A percentile compares a stretch with the other conserved stretches of the same genome.
These are phyloP conservation scores for Diaporthe aspalathi DNA, from an alignment of 2,329 filamentous ascomycete species.

Conservation along the genomic window DNA sequence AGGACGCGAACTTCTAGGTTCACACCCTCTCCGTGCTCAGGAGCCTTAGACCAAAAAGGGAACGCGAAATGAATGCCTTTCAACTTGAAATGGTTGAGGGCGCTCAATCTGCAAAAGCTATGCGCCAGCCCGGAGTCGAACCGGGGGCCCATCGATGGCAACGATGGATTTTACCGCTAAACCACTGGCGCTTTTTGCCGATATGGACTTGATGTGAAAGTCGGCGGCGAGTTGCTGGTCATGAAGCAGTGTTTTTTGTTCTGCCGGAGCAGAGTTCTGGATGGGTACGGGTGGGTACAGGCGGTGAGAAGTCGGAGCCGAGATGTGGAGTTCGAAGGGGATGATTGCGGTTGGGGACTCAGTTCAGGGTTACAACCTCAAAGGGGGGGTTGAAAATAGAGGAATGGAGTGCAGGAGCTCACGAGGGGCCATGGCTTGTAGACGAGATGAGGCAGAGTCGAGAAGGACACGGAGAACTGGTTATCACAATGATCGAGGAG, in stretches of 20 bases:
- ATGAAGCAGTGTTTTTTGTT: not conserved
- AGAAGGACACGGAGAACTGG: conserved; percentile 4
- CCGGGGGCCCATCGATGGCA: conserved; percentile 34
- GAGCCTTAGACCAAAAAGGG: not conserved
- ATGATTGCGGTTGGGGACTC: not conserved
- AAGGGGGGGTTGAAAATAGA: not conserved
- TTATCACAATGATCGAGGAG: conserved; percentile 3
- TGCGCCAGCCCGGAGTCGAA: conserved; percentile 35
- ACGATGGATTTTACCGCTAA: conserved; percentile 34
- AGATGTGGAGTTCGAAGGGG: not conserved
- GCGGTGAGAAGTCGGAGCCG: not conserved
- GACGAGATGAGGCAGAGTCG: conserved; percentile 12
- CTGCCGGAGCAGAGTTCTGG: not conserved
- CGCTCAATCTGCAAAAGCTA: not conserved
- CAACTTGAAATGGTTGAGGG: not conserved
- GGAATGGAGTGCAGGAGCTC: not conserved
- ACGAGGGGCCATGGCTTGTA: not conserved
- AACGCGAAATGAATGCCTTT: not conserved
- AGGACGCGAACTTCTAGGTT: no score
- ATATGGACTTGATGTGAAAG: not conserved
- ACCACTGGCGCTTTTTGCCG: conserved; percentile 14
- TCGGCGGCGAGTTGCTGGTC: not conserved
- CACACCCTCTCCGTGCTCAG: no score
- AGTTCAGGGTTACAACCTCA: conserved; percentile 12
- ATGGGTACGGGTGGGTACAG: conserved; percentile 3